Evolutionary conservation across 108 stramenopile genomes (phyloP).

Genomic region (Nannochloropsis salina): DNA sequence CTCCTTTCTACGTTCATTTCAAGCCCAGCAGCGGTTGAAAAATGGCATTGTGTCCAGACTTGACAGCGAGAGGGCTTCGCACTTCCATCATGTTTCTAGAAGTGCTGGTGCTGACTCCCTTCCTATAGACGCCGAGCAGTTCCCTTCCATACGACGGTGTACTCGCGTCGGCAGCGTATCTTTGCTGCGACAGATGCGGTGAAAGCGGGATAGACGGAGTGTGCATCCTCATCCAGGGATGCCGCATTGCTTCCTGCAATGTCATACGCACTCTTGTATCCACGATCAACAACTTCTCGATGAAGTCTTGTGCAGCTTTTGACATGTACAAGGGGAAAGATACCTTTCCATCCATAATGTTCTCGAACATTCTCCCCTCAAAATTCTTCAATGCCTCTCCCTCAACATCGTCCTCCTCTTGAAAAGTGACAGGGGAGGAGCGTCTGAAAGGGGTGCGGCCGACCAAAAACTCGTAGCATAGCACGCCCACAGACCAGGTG

Average conservation of each 20-base stretch:
- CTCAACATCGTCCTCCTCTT: background rate
- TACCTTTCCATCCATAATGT: background rate
- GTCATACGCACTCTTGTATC: background rate
- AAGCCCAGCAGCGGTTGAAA: too few species aligned
- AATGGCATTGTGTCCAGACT: too few species aligned
- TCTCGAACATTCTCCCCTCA: background rate
- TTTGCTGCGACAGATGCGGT: too few species aligned
- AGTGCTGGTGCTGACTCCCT: too few species aligned
- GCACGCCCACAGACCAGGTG: background rate
- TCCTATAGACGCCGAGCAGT: too few species aligned
- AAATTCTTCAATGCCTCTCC: background rate
- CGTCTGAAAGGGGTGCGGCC: background rate
- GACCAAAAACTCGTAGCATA: slow-evolving; percentile 10
- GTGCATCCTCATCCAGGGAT: background rate
- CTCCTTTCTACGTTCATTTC: too few species aligned
- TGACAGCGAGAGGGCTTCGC: too few species aligned
- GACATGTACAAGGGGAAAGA: background rate
- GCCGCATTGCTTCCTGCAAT: background rate
- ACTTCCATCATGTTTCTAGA: too few species aligned
- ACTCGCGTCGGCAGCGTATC: too few species aligned
- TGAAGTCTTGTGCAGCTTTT: background rate
- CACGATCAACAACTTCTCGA: slow-evolving; percentile 1
- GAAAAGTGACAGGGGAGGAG: background rate
- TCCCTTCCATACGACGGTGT: too few species aligned
- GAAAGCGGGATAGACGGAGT: background rate